Percentiles rank a stretch among this genome's conserved stretches.
These are phyloP conservation scores for Trypanosoma boissoni DNA, from an alignment of 208 protist genomes.

Conservation along the genomic window DNA sequence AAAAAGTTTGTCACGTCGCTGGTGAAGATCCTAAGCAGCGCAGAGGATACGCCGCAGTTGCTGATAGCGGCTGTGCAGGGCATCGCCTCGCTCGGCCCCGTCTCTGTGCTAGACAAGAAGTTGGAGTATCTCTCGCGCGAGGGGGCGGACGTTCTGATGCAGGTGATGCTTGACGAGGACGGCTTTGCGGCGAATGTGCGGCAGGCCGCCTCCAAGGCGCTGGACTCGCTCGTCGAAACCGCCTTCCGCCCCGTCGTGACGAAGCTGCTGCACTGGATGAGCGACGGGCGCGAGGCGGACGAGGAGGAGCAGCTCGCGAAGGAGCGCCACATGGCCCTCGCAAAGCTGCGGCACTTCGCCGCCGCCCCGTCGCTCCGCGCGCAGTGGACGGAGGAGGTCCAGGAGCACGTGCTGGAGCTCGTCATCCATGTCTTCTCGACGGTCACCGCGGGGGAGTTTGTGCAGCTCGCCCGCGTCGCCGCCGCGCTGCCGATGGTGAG, in stretches of 20 bases:
- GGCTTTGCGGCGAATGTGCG: slow-evolving; percentile 72
- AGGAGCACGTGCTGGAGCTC: slow-evolving; percentile 59
- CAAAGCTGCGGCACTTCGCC: slow-evolving; percentile 46
- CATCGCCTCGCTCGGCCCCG: slow-evolving; percentile 67
- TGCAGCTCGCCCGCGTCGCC: slow-evolving; percentile 53
- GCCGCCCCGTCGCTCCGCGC: slow-evolving; percentile 32
- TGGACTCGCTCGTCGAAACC: slow-evolving; percentile 66
- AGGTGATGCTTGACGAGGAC: slow-evolving; percentile 81
- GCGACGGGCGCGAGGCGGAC: slow-evolving; percentile 80
- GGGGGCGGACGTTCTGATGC: slow-evolving; percentile 85
- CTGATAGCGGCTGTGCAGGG: slow-evolving; percentile 74
- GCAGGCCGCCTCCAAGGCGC: slow-evolving; percentile 53
- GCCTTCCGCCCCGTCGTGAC: slow-evolving; percentile 74
- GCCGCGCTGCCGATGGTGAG: slow-evolving; percentile 58
- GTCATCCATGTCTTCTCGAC: slow-evolving; percentile 64
- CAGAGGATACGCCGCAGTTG: slow-evolving; percentile 74
- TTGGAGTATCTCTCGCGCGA: slow-evolving; percentile 83
- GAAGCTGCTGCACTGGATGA: slow-evolving; percentile 88
- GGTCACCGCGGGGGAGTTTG: slow-evolving; percentile 72
- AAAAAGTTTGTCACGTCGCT: slow-evolving; percentile 77
- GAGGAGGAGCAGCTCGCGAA: slow-evolving; percentile 70
- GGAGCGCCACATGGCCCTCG: slow-evolving; percentile 76
- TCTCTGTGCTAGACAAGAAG: slow-evolving; percentile 77
- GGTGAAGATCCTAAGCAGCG: slow-evolving; percentile 72
- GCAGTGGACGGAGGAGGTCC: slow-evolving; percentile 78